Base-by-base conservation (phyloP, 306 rosid species). In the Mimosa bimucronata region DNA sequence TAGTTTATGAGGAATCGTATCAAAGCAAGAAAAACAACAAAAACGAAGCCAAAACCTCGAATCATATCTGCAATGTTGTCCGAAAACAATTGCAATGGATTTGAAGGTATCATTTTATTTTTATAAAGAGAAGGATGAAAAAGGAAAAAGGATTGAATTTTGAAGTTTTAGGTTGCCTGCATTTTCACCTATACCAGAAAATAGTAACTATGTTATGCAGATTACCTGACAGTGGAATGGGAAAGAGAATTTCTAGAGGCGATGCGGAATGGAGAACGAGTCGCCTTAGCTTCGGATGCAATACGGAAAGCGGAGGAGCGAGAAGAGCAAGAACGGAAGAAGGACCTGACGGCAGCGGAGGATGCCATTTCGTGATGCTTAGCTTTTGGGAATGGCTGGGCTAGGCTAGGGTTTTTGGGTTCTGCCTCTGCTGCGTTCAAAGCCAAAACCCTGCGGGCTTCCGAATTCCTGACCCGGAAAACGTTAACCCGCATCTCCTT, bases 321-420 rank as follows among this genome's bases (percentile, higher is more conserved):
- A 41, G 85, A 72, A 3, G 94, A 86, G 84, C 78, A 86, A 30
- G 97, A 92, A 42, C 98, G 94, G 79, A 91, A 78, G 28, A 91
- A 67, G 37, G 93, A 85, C 86, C 97, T 90, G 55, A 89, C 87
- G 74, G 94, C 89, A 70, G 87, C 81, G 82, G 86, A 66, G 77
- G 93, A 84, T 72, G 97, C 94, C 98, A 93, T 93, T 78, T 81
- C 28, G 71, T 55, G 75, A 25, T 28, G 34, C 34, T 69, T 69
- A 21, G 37, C 28, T 25, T 41, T 9, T 6, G 12, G 34, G 37
- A 69, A 8, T 69, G 38, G 38, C 38, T 34, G 2, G 3, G 38
- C 5, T n/a, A n/a, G 3, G 67, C 21, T 67, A 67, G 55, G 74
- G 74, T 69, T 69, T 41, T 69, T 11, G 74, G 34, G 55, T 6